A percentile compares a stretch with the other conserved stretches of the same genome.
phyloP scores from a whole-genome alignment of 495 filamentous ascomycete species.

The Neurospora tetrasperma region DNA sequence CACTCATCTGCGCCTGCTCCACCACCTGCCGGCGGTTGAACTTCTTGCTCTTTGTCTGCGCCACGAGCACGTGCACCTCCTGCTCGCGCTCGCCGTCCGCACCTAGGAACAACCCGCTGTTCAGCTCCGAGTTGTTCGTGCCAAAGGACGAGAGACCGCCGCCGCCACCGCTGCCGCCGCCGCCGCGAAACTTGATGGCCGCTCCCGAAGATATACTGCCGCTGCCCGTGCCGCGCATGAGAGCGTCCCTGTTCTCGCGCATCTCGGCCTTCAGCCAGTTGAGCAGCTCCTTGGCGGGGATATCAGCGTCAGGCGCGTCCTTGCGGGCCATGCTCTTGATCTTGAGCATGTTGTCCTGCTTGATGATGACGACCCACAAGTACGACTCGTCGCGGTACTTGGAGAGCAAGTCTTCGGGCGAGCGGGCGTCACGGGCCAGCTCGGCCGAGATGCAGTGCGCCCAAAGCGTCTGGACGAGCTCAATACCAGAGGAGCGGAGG shows the following conservation, averaged over 20 bases:
- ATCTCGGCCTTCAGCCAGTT: constrained; percentile 73
- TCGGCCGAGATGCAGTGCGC: constrained; percentile 79
- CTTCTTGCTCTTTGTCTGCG: constrained; percentile 80
- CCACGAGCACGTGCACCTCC: constrained; percentile 73
- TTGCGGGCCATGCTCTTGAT: constrained; percentile 63
- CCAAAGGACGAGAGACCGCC: neutral
- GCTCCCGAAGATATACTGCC: constrained; percentile 25
- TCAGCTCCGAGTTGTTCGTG: constrained; percentile 10
- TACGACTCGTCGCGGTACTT: constrained; percentile 63
- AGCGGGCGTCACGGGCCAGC: constrained; percentile 64
- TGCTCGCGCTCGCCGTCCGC: constrained; percentile 42
- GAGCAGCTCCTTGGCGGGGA: constrained; percentile 65
- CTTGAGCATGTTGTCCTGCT: constrained; percentile 69
- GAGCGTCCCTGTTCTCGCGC: constrained; percentile 41
- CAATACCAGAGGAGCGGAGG: constrained; percentile 64
- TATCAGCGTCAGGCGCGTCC: constrained; percentile 63
- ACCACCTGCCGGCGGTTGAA: constrained; percentile 76
- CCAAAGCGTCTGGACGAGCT: constrained; percentile 74
- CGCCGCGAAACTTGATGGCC: constrained; percentile 20
- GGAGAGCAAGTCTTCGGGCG: constrained; percentile 66
- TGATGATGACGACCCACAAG: constrained; percentile 78
- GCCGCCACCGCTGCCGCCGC: neutral
- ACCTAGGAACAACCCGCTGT: constrained; percentile 2
- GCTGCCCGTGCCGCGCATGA: constrained; percentile 42
- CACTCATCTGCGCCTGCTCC: constrained; percentile 61